phyloP scores from a whole-genome alignment of 371 early-diverging fungal species.

The Blyttiomyces sp. region DNA sequence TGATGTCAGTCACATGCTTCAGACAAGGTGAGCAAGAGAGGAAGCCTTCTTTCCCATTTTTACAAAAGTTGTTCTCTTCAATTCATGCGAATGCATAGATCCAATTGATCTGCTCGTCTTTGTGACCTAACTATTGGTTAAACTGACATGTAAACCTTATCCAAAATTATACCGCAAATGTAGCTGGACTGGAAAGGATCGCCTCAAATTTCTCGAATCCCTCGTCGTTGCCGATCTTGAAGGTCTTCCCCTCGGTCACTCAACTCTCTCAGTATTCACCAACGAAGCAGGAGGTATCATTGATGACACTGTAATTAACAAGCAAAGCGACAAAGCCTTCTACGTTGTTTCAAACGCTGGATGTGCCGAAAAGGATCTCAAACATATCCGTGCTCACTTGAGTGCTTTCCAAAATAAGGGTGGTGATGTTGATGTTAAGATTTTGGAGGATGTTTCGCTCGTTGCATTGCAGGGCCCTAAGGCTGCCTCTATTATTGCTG shows the following conservation, averaged over 20 bases:
- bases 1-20: slow-evolving; percentile 98
- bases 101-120: not conserved
- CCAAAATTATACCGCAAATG: not conserved
- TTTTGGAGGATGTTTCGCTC: slow-evolving; percentile 81
- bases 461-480: slow-evolving; percentile 85
- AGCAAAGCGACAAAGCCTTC: slow-evolving; percentile 62
- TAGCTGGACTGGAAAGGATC: slow-evolving; percentile 85
- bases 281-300: slow-evolving; percentile 96
- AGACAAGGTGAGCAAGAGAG: slow-evolving; percentile 76
- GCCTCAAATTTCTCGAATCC: slow-evolving; percentile 81
- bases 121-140: too few relatives aligned
- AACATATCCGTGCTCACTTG: slow-evolving; percentile 78
- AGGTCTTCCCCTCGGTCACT: slow-evolving; percentile 71
- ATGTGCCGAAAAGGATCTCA: slow-evolving; percentile 93
- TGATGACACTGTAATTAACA: slow-evolving; percentile 95
- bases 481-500: slow-evolving; percentile 14
- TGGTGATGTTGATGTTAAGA: slow-evolving; percentile 80
- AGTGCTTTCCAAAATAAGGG: slow-evolving; percentile 76
- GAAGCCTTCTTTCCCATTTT: too few relatives aligned
- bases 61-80: too few relatives aligned
- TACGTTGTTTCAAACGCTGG: slow-evolving; percentile 98
- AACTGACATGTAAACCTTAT: not conserved
- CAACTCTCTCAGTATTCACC: slow-evolving; percentile 89
- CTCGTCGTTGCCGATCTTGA: slow-evolving; percentile 85
- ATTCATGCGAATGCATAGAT: too few relatives aligned